phyloP scores from a whole-genome alignment of 768 basidiomycete genomes.

The Serendipita vermifera region DNA sequence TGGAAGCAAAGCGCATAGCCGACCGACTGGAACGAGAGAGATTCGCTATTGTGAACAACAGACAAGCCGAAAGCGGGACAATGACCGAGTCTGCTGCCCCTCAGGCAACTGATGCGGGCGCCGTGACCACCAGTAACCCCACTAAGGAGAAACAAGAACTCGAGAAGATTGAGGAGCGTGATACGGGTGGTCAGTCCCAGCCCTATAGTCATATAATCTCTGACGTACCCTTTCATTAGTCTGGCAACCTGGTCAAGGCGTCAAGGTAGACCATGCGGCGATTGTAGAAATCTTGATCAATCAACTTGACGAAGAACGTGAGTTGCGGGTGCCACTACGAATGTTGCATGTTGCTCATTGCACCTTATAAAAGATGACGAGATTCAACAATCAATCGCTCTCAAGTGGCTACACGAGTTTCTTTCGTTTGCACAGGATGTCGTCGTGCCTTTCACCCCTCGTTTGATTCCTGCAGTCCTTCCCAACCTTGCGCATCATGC shows the following conservation, averaged over 20 bases:
- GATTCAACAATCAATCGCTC: conserved; percentile 87
- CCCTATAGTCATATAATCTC: neutral
- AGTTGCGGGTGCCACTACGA: conserved; percentile 21
- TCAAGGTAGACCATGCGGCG: conserved; percentile 77
- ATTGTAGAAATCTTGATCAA: conserved; percentile 87
- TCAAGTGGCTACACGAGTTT: conserved; percentile 88
- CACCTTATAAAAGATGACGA: conserved; percentile 57
- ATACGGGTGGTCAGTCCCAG: conserved; percentile 57
- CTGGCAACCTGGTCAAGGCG: conserved; percentile 91
- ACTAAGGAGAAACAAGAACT: conserved; percentile 24
- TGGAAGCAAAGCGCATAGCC: conserved; percentile 29
- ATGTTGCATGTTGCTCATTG: neutral
- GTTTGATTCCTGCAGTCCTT: conserved; percentile 82
- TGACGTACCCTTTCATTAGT: conserved; percentile 28
- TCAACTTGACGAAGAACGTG: conserved; percentile 75
- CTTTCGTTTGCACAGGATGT: conserved; percentile 77
- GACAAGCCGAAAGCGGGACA: conserved; percentile 30
- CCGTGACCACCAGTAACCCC: neutral
- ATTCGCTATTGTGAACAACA: neutral
- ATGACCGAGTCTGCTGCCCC: conserved; percentile 47
- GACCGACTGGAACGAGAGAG: conserved; percentile 33
- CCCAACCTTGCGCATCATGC: conserved; percentile 91
- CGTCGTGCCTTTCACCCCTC: conserved; percentile 88
- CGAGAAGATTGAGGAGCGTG: conserved; percentile 41
- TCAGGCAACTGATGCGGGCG: neutral